Percentiles rank a stretch among this genome's conserved stretches.
Evolutionary conservation across 1,284 basidiomycete genomes (phyloP).

Genomic region (Ustilago nuda): DNA sequence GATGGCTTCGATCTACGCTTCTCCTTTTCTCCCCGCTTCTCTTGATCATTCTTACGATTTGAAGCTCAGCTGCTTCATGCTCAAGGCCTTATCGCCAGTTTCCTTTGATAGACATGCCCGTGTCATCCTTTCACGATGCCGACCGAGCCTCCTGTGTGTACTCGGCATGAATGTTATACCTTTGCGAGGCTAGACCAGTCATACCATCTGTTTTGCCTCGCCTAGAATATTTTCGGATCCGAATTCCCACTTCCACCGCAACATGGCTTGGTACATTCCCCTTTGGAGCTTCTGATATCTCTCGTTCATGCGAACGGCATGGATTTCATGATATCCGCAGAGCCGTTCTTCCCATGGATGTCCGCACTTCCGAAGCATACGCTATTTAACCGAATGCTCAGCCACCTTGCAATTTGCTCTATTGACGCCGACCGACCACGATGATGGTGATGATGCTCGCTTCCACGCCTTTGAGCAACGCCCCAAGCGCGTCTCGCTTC

Average conservation of each 20-base stretch:
- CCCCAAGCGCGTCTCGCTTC: too few species aligned
- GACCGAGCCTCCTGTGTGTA: neutral
- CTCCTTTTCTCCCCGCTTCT: neutral
- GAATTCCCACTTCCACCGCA: neutral
- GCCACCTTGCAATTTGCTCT: neutral
- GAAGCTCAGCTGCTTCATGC: neutral
- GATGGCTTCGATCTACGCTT: neutral
- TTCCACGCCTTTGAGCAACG: neutral
- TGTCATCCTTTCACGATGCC: neutral
- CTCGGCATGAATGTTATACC: neutral
- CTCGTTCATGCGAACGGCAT: slow-evolving; percentile 2
- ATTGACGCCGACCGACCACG: too few species aligned
- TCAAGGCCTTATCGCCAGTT: slow-evolving; percentile 1
- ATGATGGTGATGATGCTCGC: neutral
- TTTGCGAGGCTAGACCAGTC: neutral
- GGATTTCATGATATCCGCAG: slow-evolving; percentile 1
- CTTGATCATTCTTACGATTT: neutral
- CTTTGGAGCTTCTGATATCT: neutral
- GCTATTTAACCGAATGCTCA: neutral
- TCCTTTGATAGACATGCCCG: neutral
- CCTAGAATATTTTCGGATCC: neutral
- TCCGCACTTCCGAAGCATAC: neutral
- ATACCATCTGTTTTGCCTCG: neutral
- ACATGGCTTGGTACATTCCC: neutral
- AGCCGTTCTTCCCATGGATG: slow-evolving; percentile 4